phyloP scores from a whole-genome alignment of 768 basidiomycete species.

The Suillus sp. region DNA sequence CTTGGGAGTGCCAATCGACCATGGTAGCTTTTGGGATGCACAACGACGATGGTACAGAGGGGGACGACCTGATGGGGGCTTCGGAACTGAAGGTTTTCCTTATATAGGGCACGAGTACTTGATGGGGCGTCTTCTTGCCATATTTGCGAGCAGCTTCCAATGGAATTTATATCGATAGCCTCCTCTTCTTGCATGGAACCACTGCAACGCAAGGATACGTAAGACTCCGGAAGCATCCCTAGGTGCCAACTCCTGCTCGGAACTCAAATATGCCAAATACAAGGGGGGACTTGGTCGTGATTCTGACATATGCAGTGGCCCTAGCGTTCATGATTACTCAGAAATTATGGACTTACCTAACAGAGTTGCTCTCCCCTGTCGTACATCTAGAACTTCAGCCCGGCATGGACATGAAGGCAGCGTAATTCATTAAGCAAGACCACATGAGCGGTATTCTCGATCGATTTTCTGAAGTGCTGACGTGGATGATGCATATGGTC shows the following conservation, averaged over 20 bases:
- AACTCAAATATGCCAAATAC: background rate
- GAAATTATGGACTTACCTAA: background rate
- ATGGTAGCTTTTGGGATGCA: slow-evolving; percentile 34
- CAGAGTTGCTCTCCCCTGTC: background rate
- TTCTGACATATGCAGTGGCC: background rate
- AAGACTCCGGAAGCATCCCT: background rate
- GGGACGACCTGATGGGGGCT: background rate
- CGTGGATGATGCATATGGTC: background rate
- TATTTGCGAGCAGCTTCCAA: slow-evolving; percentile 1
- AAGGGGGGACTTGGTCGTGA: background rate
- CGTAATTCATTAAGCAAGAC: background rate
- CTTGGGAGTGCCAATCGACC: slow-evolving; percentile 59
- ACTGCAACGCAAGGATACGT: slow-evolving; percentile 1
- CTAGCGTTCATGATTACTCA: background rate
- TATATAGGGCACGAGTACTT: background rate
- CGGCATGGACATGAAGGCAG: background rate
- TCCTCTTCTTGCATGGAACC: slow-evolving; percentile 2
- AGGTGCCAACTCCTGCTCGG: background rate
- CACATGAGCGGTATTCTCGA: background rate
- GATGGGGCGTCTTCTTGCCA: background rate
- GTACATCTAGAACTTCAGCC: background rate
- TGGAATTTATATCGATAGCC: background rate
- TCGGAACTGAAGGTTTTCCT: background rate
- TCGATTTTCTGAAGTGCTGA: background rate
- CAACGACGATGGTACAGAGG: background rate